Evolutionary conservation across 257 asterid genomes (phyloP), one percentile per base, ranked within the genome.

Genomic region (Anisodus acutangulus): DNA sequence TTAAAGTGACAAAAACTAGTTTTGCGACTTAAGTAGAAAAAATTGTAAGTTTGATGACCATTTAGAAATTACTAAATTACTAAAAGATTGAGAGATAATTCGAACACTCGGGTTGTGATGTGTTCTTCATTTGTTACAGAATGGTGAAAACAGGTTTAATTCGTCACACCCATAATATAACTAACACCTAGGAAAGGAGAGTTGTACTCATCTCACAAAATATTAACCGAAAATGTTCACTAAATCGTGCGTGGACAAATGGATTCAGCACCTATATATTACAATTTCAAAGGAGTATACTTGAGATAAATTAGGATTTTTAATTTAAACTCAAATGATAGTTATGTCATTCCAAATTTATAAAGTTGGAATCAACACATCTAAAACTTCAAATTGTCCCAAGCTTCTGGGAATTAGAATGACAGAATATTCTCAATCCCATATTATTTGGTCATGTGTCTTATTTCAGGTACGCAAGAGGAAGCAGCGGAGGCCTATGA

Each of bases 401-500:
- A 41, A 43, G 8, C 8, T 43, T 15, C 8, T 1, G 17, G 79
- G 9, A 9, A 43, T 71, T 17, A 13, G 22, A 58, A 17, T 71
- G 4, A 69, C 16, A 39, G 54, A 41, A 70, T 70, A 41, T 41
- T 39, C 54, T 69, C 41, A 0, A 19, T 11, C 9, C 12, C 43
- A 5, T 74, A 19, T 19, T 19, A 74, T 47, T 49, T 47, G 3
- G 0, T 1, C 7, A 51, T 51, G 6, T 51, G 4, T 78, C 22
- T 53, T 26, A 82, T 19, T 68, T 35, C 82, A 93, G 98, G 98
- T 79, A 95, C 98, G 41, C 98, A 93, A 82, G 98, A 93, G 81
- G 98, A 95, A 85, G 98, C 98, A 26, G 98, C 98, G 0, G 97
- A 95, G 60, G 97, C 97, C 6, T 94, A 94, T 31, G 98, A 95